A percentile compares a stretch with the other conserved stretches of the same genome.
phyloP scores from a whole-genome alignment of 2,329 filamentous ascomycete genomes.

The Trichoderma sp. region DNA sequence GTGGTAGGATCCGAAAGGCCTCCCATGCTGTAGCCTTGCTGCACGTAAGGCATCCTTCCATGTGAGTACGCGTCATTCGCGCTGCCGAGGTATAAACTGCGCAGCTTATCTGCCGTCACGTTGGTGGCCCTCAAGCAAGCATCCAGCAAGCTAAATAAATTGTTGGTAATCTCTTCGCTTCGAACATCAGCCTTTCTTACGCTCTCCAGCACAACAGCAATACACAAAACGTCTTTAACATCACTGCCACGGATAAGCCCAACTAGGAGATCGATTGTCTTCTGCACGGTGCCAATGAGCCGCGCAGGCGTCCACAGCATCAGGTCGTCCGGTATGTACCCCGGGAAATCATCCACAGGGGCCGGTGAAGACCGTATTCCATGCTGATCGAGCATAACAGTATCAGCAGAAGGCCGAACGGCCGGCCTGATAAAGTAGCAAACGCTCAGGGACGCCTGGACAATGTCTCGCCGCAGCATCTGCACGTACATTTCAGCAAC shows the following conservation, averaged over 20 bases:
- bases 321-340: conserved; percentile 38
- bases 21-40: conserved; percentile 32
- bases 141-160: conserved; percentile 46
- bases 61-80: conserved; percentile 33
- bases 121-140: conserved; percentile 48
- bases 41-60: conserved; percentile 33
- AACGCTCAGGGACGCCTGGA: conserved; percentile 56
- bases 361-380: conserved; percentile 39
- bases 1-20: conserved; percentile 32
- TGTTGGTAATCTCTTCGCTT: conserved; percentile 44
- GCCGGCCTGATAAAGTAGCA: conserved; percentile 54
- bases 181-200: conserved; percentile 46
- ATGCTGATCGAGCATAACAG: conserved; percentile 33
- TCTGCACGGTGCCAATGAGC: conserved; percentile 48
- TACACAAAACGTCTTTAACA: conserved; percentile 51
- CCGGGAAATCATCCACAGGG: conserved; percentile 38
- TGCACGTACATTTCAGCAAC: conserved; percentile 56
- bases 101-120: conserved; percentile 42
- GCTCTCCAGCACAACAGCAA: conserved; percentile 50
- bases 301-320: conserved; percentile 46
- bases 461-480: conserved; percentile 54
- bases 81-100: conserved; percentile 20
- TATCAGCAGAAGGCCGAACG: conserved; percentile 34
- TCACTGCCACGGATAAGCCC: conserved; percentile 51
- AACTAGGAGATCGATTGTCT: conserved; percentile 48